Evolutionary conservation across 805 yeast species (phyloP).

Genomic region (Monosporozyma yasuniensis): DNA sequence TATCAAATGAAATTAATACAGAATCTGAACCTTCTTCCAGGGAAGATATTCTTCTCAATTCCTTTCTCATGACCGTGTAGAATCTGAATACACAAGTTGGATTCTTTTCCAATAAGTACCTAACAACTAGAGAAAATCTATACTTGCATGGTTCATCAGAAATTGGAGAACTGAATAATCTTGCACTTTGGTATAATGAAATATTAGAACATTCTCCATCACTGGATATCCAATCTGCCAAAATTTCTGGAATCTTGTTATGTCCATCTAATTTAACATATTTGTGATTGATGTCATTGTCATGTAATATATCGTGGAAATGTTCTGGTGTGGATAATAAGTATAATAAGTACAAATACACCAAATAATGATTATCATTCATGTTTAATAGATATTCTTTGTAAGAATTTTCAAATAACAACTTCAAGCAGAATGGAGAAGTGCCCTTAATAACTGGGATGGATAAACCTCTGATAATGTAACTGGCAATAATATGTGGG

Average conservation of each 20-base stretch:
- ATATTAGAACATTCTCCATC: conserved; percentile 23
- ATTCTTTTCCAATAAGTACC: conserved; percentile 21
- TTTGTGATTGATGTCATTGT: conserved; percentile 29
- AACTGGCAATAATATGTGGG: conserved; percentile 40
- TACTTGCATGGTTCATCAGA: conserved; percentile 29
- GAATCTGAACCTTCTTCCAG: conserved; percentile 21
- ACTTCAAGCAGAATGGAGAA: conserved; percentile 37
- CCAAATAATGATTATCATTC: conserved; percentile 9
- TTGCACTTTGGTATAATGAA: conserved; percentile 24
- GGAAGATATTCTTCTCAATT: conserved; percentile 22
- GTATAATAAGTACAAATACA: conserved; percentile 28
- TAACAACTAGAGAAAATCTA: conserved; percentile 24
- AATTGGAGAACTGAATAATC: conserved; percentile 20
- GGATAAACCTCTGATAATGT: conserved; percentile 47
- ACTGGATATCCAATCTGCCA: conserved; percentile 24
- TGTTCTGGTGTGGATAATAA: conserved; percentile 32
- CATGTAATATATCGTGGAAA: conserved; percentile 25
- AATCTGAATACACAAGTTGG: conserved; percentile 23
- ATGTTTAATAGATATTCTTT: conserved; percentile 21
- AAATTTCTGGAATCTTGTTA: conserved; percentile 30
- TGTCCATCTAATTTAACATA: conserved; percentile 25
- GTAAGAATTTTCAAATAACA: conserved; percentile 37
- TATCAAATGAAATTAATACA: conserved; percentile 26
- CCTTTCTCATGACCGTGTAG: conserved; percentile 24
- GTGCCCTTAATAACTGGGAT: conserved; percentile 46